Evolutionary conservation across 805 yeast species (phyloP).

Genomic region (Kluyveromyces siamensis): DNA sequence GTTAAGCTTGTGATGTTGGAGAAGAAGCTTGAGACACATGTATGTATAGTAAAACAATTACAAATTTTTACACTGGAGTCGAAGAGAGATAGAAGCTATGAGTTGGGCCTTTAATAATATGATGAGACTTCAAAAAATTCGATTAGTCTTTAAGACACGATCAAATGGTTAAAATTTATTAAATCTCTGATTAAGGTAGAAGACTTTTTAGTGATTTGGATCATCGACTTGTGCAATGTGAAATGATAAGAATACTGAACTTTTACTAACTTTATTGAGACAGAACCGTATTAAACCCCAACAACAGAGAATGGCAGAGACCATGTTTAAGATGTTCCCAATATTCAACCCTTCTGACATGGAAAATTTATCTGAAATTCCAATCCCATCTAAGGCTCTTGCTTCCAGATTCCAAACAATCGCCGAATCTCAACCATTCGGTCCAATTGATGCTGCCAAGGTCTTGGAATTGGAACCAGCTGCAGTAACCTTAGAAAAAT

Average conservation of each 20-base stretch:
- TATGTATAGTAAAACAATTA: constrained; percentile 32
- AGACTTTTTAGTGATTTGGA: not conserved
- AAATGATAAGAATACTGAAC: not conserved
- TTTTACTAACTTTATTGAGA: constrained; percentile 29
- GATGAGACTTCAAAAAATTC: constrained; percentile 44
- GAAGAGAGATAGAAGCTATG: not conserved
- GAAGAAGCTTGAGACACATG: constrained; percentile 47
- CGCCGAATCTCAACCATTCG: constrained; percentile 92
- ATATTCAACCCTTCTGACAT: constrained; percentile 39
- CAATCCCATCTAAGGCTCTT: constrained; percentile 74
- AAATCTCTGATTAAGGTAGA: constrained; percentile 12
- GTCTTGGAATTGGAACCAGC: constrained; percentile 85
- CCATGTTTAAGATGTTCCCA: constrained; percentile 79
- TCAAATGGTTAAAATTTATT: constrained; percentile 41
- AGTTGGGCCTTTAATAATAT: constrained; percentile 8
- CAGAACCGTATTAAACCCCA: constrained; percentile 46
- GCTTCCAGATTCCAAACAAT: constrained; percentile 78
- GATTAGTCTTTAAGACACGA: constrained; percentile 77
- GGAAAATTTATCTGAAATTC: constrained; percentile 90
- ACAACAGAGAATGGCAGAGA: constrained; percentile 45
- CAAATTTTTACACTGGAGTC: not conserved
- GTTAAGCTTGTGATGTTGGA: constrained; percentile 60
- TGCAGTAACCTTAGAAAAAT: constrained; percentile 57
- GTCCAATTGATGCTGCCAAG: constrained; percentile 90
- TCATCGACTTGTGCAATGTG: not conserved